Evolutionary conservation across 1,284 basidiomycete species (phyloP), one percentile per base, ranked within the genome.

Genomic region (Fomitopsis palustris): DNA sequence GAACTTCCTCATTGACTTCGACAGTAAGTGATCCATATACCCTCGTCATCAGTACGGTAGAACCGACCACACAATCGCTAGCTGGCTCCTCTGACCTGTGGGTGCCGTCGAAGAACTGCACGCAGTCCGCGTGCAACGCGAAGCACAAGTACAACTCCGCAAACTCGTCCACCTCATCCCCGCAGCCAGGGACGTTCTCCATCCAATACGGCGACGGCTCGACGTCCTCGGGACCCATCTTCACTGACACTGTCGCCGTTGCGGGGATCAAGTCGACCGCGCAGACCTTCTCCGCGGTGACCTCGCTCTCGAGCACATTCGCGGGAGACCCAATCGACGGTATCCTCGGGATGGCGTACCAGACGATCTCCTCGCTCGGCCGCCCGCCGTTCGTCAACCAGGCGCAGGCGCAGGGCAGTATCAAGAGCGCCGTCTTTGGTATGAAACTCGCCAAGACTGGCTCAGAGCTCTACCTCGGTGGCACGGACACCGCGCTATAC

Each of bases 181-280:
- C 74, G 58, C 31, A 73, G 42, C 42, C 60, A 2, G 64, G 67
- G 33, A 64, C 61, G 0, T 85, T 86, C 72, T 59, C 51, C 3
- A 76, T 85, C 54, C 16, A 65, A 1, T 88, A 82, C 67, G 83
- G 79, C n/a, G 83, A 85, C 65, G 81, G 81, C n/a, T 81, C 80
- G 6, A 75, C 73, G 16, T 81, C 81, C n/a, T 63, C 67, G 4
- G 85, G 84, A 38, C 67, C 72, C 25, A 72, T 81, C 33, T 85
- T 80, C 70, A 72, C 70, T 3, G 86, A 88, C 65, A 77, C 70
- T 29, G 57, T 58, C 8, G 4, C n/a, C 27, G 23, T 25, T 23
- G 29, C 21, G 49, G 47, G 41, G 21, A 51, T 39, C 53, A 10
- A 45, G 62, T 17, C 23, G n/a, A 39, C 33, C 23, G 16, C n/a